Evolutionary conservation across 1,139 yeast genomes (phyloP).

Genomic region (Kazachstania sp.): DNA sequence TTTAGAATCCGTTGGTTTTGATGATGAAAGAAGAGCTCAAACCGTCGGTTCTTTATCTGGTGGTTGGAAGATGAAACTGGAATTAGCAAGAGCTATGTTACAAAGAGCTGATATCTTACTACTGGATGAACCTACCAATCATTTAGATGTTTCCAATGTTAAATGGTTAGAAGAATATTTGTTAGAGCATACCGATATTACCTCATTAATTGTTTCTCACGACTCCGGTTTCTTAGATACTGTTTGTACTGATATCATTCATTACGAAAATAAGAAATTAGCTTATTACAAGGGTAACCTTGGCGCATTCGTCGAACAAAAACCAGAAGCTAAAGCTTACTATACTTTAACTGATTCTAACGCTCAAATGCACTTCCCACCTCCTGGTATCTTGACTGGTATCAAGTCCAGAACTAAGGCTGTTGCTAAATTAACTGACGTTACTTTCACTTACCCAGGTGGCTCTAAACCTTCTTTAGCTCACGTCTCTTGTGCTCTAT

Average conservation of each 20-base stretch:
- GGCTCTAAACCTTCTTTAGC: conserved; percentile 73
- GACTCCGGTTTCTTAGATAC: conserved; percentile 94
- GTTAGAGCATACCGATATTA: conserved; percentile 71
- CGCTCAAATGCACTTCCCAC: conserved; percentile 97
- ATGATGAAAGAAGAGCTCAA: conserved; percentile 80
- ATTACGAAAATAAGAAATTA: conserved; percentile 89
- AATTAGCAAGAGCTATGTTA: conserved; percentile 95
- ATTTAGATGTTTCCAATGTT: conserved; percentile 89
- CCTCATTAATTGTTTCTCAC: conserved; percentile 93
- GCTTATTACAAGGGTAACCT: conserved; percentile 95
- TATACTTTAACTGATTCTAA: conserved; percentile 91
- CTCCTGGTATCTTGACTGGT: conserved; percentile 94
- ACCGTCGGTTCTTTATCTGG: conserved; percentile 93
- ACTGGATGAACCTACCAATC: conserved; percentile 97
- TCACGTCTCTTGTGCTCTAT: conserved; percentile 77
- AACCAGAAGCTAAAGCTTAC: conserved; percentile 94
- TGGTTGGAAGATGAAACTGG: conserved; percentile 99
- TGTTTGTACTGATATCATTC: conserved; percentile 94
- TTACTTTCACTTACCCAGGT: conserved; percentile 85
- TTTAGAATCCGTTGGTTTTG: conserved; percentile 78
- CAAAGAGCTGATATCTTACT: conserved; percentile 93
- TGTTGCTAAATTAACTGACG: conserved; percentile 82
- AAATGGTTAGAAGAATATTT: conserved; percentile 90
- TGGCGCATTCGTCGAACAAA: conserved; percentile 81
- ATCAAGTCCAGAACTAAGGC: conserved; percentile 93